Evolutionary conservation across 495 filamentous ascomycete genomes (phyloP).

Genomic region (Lophiostoma macrostomum): DNA sequence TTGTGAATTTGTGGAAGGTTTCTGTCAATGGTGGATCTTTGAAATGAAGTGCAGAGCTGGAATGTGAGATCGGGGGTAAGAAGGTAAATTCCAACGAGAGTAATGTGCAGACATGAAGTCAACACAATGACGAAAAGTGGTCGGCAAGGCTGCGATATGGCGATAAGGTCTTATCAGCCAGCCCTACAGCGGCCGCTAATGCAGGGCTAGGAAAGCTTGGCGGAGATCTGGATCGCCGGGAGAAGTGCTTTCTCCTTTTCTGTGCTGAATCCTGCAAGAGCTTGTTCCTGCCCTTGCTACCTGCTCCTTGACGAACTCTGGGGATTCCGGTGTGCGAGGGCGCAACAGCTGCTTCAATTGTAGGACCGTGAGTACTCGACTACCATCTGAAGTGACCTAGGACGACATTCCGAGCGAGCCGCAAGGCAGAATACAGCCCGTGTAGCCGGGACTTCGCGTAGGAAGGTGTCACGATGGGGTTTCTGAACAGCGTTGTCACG

Average conservation of each 20-base stretch:
- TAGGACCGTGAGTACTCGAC: too few relatives aligned
- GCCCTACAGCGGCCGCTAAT: constrained; percentile 27
- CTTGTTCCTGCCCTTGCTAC: too few relatives aligned
- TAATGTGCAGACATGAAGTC: constrained; percentile 11
- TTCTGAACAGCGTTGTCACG: constrained; percentile 35
- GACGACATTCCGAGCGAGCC: constrained; percentile 12
- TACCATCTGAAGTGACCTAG: too few relatives aligned
- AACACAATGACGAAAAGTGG: constrained; percentile 20
- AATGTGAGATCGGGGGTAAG: background rate
- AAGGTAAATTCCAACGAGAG: too few relatives aligned
- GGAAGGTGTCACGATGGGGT: constrained; percentile 28
- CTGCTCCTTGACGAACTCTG: too few relatives aligned
- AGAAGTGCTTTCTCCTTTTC: constrained; percentile 3
- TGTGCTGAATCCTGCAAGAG: too few relatives aligned
- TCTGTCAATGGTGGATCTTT: too few relatives aligned
- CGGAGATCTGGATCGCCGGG: background rate
- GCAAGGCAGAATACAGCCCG: too few relatives aligned
- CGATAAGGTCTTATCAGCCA: constrained; percentile 22
- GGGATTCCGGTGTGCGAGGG: too few relatives aligned
- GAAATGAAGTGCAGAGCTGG: background rate
- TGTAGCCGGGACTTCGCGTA: too few relatives aligned
- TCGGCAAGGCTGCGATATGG: constrained; percentile 14
- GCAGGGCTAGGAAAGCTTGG: background rate
- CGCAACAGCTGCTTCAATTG: too few relatives aligned
- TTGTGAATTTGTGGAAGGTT: background rate